A percentile compares a stretch with the other conserved stretches of the same genome.
Evolutionary conservation across 2,329 filamentous ascomycete species (phyloP).

Genomic region (Cryphonectria radicalis): DNA sequence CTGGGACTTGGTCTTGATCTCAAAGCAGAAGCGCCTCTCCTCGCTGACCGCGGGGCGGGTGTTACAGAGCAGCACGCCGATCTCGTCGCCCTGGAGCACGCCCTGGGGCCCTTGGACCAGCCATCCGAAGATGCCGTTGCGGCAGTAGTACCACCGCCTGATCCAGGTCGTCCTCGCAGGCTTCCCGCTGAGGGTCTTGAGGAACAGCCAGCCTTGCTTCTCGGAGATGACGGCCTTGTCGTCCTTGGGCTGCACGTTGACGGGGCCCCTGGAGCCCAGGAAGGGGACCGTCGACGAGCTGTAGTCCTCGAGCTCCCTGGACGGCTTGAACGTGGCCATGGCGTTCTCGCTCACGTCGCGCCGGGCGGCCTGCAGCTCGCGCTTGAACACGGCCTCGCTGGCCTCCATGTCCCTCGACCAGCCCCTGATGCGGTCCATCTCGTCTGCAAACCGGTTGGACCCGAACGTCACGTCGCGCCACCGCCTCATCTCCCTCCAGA

Average conservation of each 20-base stretch:
- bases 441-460: slow-evolving; percentile 70
- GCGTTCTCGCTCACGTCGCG: slow-evolving; percentile 82
- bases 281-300: slow-evolving; percentile 88
- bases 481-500: slow-evolving; percentile 84
- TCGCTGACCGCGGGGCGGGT: slow-evolving; percentile 89
- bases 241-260: slow-evolving; percentile 62
- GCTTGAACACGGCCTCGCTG: slow-evolving; percentile 80
- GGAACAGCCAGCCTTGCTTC: slow-evolving; percentile 94
- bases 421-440: slow-evolving; percentile 89
- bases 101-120: slow-evolving; percentile 82
- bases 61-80: slow-evolving; percentile 91
- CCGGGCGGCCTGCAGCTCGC: slow-evolving; percentile 78
- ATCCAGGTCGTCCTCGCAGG: slow-evolving; percentile 90
- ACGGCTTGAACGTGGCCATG: slow-evolving; percentile 73
- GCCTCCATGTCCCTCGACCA: slow-evolving; percentile 96
- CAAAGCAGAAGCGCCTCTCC: slow-evolving; percentile 94
- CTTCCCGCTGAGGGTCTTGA: slow-evolving; percentile 82
- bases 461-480: slow-evolving; percentile 68
- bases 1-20: slow-evolving; percentile 96
- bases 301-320: slow-evolving; percentile 91
- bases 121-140: slow-evolving; percentile 95
- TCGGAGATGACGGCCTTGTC: slow-evolving; percentile 62
- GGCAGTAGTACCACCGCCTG: slow-evolving; percentile 92
- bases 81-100: slow-evolving; percentile 94
- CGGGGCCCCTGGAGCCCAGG: slow-evolving; percentile 71